Percentiles rank a stretch among this genome's conserved stretches.
These are phyloP conservation scores for Ustilago sp. DNA, from an alignment of 1,284 basidiomycete species.

Conservation along the genomic window DNA sequence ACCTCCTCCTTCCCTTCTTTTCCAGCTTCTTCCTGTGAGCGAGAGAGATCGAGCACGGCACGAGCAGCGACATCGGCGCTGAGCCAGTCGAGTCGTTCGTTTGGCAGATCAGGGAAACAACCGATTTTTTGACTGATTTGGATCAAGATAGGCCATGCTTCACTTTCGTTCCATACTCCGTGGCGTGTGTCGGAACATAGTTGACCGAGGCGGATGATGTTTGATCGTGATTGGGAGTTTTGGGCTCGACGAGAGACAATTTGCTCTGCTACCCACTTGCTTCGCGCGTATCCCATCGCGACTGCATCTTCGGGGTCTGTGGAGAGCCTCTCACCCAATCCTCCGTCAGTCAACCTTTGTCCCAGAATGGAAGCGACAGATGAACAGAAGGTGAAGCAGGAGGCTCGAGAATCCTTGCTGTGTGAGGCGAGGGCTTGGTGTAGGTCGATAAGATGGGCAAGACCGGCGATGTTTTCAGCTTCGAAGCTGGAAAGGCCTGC, in stretches of 20 bases:
- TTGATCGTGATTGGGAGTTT: not conserved
- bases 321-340: slow-evolving; percentile 9
- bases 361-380: slow-evolving; percentile 66
- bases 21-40: slow-evolving; percentile 12
- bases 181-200: slow-evolving; percentile 74
- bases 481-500: slow-evolving; percentile 50
- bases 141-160: slow-evolving; percentile 72
- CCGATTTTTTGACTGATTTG: slow-evolving; percentile 71
- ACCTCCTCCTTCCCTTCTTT: no score
- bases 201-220: slow-evolving; percentile 71
- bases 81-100: slow-evolving; percentile 73
- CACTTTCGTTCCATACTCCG: slow-evolving; percentile 77
- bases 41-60: slow-evolving; percentile 74
- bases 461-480: slow-evolving; percentile 34
- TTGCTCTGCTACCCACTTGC: slow-evolving; percentile 77
- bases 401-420: slow-evolving; percentile 66
- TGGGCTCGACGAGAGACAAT: slow-evolving; percentile 69
- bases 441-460: slow-evolving; percentile 23
- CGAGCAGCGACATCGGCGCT: slow-evolving; percentile 75
- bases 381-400: slow-evolving; percentile 70
- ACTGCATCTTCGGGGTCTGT: slow-evolving; percentile 18
- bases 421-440: slow-evolving; percentile 70
- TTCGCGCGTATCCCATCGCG: slow-evolving; percentile 45
- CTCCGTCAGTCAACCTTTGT: no score
- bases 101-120: slow-evolving; percentile 71